Conservation (phyloP, 1,284 basidiomycete genomes). For the Ustilago bromivora region DNA sequence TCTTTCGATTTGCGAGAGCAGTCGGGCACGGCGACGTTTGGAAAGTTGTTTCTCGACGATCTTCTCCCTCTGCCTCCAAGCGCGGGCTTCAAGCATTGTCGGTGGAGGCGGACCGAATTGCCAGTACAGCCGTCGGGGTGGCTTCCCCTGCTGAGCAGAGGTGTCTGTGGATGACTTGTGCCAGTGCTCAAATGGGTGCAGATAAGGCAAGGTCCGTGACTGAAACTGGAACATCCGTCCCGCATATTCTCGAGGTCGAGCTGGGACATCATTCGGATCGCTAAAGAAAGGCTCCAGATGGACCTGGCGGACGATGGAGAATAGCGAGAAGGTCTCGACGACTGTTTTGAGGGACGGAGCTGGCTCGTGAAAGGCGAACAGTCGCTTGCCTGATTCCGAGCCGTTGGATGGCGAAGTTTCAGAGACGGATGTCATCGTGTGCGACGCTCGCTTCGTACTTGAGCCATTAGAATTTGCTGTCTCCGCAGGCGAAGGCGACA, state of each 20-base stretch:
- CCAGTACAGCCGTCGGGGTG: slow-evolving; percentile 70
- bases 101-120: slow-evolving; percentile 59
- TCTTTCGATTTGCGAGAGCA: slow-evolving; percentile 76
- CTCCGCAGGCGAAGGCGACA: slow-evolving; percentile 1
- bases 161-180: slow-evolving; percentile 3
- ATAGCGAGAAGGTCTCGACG: slow-evolving; percentile 73
- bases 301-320: slow-evolving; percentile 76
- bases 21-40: slow-evolving; percentile 31
- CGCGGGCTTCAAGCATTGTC: slow-evolving; percentile 38
- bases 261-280: slow-evolving; percentile 78
- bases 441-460: neutral
- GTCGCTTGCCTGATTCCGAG: neutral
- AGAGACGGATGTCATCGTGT: neutral
- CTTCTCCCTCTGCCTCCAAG: slow-evolving; percentile 47
- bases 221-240: slow-evolving; percentile 81
- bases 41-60: slow-evolving; percentile 36
- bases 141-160: neutral
- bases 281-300: slow-evolving; percentile 76
- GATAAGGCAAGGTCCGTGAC: slow-evolving; percentile 65
- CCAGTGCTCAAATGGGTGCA: slow-evolving; percentile 68
- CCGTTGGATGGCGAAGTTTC: neutral
- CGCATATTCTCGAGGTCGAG: slow-evolving; percentile 80
- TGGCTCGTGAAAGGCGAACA: slow-evolving; percentile 35
- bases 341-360: slow-evolving; percentile 69
- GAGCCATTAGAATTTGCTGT: neutral